Percentiles rank a stretch among this genome's conserved stretches.
phyloP scores from a whole-genome alignment of 345 rosid species.

The Ricinus communis region DNA sequence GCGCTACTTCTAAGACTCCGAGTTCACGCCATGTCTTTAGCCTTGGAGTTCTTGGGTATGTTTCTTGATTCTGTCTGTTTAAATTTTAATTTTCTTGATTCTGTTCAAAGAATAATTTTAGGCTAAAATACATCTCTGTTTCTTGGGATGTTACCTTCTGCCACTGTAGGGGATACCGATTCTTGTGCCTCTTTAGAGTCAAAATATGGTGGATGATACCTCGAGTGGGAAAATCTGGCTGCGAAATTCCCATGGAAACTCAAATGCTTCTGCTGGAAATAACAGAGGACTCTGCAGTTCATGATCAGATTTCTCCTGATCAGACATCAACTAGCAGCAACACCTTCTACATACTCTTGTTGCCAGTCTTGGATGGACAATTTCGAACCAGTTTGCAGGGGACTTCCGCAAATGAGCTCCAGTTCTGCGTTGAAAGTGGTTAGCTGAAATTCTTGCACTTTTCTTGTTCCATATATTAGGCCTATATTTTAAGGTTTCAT shows the following conservation, averaged over 20 bases:
- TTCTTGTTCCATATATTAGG: too few species aligned
- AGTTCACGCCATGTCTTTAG: conserved; percentile 58
- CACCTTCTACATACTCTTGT: conserved; percentile 42
- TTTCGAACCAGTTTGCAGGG: conserved; percentile 60
- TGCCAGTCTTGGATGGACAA: conserved; percentile 59
- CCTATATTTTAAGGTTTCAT: too few species aligned
- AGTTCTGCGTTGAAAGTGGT: conserved; percentile 66
- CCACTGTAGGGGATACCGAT: too few species aligned
- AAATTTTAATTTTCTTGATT: too few species aligned
- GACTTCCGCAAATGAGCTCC: conserved; percentile 47
- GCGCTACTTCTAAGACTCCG: conserved; percentile 40
- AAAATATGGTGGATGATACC: conserved; percentile 93
- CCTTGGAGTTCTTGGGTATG: conserved; percentile 61
- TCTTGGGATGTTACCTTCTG: too few species aligned
- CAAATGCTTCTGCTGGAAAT: conserved; percentile 59
- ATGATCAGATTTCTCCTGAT: conserved; percentile 18
- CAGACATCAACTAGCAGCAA: background rate
- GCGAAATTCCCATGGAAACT: conserved; percentile 56
- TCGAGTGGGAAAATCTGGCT: conserved; percentile 43
- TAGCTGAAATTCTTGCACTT: background rate
- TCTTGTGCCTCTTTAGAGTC: conserved; percentile 50
- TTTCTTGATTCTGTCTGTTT: too few species aligned
- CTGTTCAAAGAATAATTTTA: too few species aligned
- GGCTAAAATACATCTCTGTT: too few species aligned
- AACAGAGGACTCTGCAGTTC: conserved; percentile 38